Evolutionary conservation across 352 stramenopile genomes (phyloP).

Genomic region (Globisporangium carolinianum): DNA sequence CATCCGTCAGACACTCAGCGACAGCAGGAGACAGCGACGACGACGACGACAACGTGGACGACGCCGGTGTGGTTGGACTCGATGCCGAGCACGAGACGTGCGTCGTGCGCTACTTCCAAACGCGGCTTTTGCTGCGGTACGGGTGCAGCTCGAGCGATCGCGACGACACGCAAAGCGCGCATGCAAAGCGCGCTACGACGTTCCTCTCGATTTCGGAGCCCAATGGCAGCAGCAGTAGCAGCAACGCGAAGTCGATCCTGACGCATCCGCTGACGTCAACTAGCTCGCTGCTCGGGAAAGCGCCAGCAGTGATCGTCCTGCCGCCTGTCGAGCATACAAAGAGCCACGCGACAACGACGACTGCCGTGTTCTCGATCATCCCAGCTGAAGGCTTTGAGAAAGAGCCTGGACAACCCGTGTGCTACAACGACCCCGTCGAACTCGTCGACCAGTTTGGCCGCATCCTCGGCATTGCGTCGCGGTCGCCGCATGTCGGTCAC

Average conservation of each 20-base stretch:
- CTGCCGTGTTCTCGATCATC: slow-evolving; percentile 28
- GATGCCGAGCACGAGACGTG: slow-evolving; percentile 19
- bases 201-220: slow-evolving; percentile 24
- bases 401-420: slow-evolving; percentile 26
- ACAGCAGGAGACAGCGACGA: background rate
- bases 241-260: background rate
- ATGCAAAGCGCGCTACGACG: background rate
- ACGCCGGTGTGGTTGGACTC: background rate
- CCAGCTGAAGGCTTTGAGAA: slow-evolving; percentile 35
- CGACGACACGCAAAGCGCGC: background rate
- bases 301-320: slow-evolving; percentile 21
- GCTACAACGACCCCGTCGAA: slow-evolving; percentile 34
- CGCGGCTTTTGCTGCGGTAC: slow-evolving; percentile 24
- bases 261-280: background rate
- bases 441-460: slow-evolving; percentile 26
- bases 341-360: background rate
- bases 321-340: slow-evolving; percentile 8
- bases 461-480: slow-evolving; percentile 20
- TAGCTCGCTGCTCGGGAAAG: slow-evolving; percentile 15
- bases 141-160: background rate
- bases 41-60: background rate
- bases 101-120: slow-evolving; percentile 30
- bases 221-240: background rate
- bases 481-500: slow-evolving; percentile 20
- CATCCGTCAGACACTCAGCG: background rate